A percentile compares a stretch with the other conserved stretches of the same genome.
These are phyloP conservation scores for Candida vartiovaarae DNA, from an alignment of 805 yeast species.

Conservation along the genomic window DNA sequence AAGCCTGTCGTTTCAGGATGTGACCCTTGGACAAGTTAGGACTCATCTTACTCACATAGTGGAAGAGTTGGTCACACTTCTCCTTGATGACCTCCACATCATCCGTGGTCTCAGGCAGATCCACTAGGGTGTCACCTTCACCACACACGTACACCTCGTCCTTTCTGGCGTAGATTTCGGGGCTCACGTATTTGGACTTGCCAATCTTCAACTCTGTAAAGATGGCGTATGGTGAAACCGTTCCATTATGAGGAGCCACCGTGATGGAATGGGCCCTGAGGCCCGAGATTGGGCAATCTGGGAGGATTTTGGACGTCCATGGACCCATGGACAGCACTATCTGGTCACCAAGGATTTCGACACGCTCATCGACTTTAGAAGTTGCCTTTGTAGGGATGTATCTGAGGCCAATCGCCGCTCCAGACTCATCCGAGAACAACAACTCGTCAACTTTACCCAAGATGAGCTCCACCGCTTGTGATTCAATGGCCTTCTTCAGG, in stretches of 20 bases:
- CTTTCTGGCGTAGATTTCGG: slow-evolving; percentile 90
- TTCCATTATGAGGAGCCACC: slow-evolving; percentile 67
- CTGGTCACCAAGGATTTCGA: slow-evolving; percentile 59
- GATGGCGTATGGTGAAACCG: slow-evolving; percentile 87
- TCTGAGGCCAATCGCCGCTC: slow-evolving; percentile 65
- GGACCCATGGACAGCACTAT: slow-evolving; percentile 91
- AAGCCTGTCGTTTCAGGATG: slow-evolving; percentile 81
- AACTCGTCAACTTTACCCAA: slow-evolving; percentile 78
- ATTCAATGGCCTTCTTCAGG: slow-evolving; percentile 69
- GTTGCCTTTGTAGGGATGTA: slow-evolving; percentile 36
- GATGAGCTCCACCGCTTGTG: slow-evolving; percentile 77
- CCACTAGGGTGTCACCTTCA: slow-evolving; percentile 88
- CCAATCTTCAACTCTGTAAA: slow-evolving; percentile 84
- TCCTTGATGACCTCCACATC: slow-evolving; percentile 84
- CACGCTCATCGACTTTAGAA: slow-evolving; percentile 23
- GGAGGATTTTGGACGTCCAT: slow-evolving; percentile 88
- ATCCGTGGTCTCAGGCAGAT: slow-evolving; percentile 89
- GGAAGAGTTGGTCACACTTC: slow-evolving; percentile 82
- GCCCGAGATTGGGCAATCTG: slow-evolving; percentile 92
- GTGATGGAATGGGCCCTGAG: slow-evolving; percentile 94
- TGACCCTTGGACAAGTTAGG: slow-evolving; percentile 66
- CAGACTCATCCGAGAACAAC: slow-evolving; percentile 51
- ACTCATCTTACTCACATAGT: slow-evolving; percentile 71
- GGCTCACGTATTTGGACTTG: slow-evolving; percentile 66
- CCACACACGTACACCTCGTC: slow-evolving; percentile 98